Percentiles rank a stretch among this genome's conserved stretches.
phyloP scores from a whole-genome alignment of 2,329 filamentous ascomycete genomes.

The Fusarium neocosmosporiellum region DNA sequence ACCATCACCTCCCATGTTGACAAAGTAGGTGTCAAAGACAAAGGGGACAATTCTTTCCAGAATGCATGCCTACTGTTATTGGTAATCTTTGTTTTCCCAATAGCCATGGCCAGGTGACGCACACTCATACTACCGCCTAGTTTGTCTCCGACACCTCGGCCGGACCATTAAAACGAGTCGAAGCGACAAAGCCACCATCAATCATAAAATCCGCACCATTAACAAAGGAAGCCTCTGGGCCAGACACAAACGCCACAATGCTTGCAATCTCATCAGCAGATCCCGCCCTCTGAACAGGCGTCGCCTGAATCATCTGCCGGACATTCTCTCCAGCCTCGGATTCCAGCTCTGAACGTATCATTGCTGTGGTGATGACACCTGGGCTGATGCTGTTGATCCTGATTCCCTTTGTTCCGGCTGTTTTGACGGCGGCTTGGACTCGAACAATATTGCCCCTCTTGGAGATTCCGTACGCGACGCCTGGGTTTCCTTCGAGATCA shows the following conservation, averaged over 20 bases:
- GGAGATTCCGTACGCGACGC: not conserved
- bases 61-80: not conserved
- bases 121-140: not conserved
- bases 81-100: not conserved
- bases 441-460: conserved; percentile 9
- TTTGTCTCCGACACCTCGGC: not conserved
- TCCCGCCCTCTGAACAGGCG: not conserved
- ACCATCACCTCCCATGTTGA: not conserved
- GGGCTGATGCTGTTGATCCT: conserved; percentile 4
- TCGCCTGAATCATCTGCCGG: not conserved
- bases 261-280: conserved; percentile 7
- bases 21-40: not conserved
- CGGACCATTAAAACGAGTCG: not conserved
- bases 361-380: not conserved
- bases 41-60: not conserved
- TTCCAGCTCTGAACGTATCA: not conserved
- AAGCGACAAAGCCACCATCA: not conserved
- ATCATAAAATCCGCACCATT: not conserved
- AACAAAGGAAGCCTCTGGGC: conserved; percentile 1
- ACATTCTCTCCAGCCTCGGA: not conserved
- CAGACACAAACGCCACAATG: conserved; percentile 2
- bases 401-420: not conserved
- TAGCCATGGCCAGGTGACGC: not conserved
- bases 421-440: not conserved
- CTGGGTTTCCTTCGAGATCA: not conserved